Percentiles rank a stretch among this genome's conserved stretches.
Evolutionary conservation across 2,329 filamentous ascomycete species (phyloP).

Genomic region (Talaromyces atroroseus): DNA sequence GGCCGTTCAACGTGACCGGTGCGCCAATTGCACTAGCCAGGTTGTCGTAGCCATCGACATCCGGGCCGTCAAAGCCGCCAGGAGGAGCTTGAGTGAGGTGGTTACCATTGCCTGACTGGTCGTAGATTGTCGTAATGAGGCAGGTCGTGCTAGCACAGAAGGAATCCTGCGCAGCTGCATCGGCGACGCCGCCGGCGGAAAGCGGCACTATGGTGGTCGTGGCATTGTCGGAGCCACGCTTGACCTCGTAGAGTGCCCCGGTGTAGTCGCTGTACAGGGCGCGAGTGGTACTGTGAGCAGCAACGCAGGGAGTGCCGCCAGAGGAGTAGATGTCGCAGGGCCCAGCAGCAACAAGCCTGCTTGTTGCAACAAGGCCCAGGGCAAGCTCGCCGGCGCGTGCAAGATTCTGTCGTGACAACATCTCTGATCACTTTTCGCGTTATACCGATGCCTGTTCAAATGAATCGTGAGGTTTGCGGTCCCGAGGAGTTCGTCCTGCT

Average conservation of each 20-base stretch:
- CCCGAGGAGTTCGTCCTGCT: no score
- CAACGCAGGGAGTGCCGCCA: conserved; percentile 58
- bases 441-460: no score
- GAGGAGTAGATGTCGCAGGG: conserved; percentile 59
- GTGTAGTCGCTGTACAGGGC: conserved; percentile 53
- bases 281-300: conserved; percentile 61
- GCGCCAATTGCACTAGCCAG: conserved; percentile 55
- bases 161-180: conserved; percentile 55
- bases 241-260: conserved; percentile 56
- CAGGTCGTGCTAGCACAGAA: conserved; percentile 60
- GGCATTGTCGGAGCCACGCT: conserved; percentile 47
- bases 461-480: no score
- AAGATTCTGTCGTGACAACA: neutral
- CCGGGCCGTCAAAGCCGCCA: conserved; percentile 51
- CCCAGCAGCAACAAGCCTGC: conserved; percentile 45
- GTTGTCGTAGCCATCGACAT: conserved; percentile 54
- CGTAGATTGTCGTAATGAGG: conserved; percentile 60
- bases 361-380: conserved; percentile 31
- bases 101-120: conserved; percentile 58
- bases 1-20: conserved; percentile 55
- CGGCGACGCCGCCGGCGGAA: conserved; percentile 57
- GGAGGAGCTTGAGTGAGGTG: conserved; percentile 59
- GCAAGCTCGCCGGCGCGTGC: conserved; percentile 18
- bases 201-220: conserved; percentile 48
- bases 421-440: neutral